A percentile compares a stretch with the other conserved stretches of the same genome.
These are phyloP conservation scores for Lecanicillium sp. DNA, from an alignment of 2,329 filamentous ascomycete genomes.

Conservation along the genomic window DNA sequence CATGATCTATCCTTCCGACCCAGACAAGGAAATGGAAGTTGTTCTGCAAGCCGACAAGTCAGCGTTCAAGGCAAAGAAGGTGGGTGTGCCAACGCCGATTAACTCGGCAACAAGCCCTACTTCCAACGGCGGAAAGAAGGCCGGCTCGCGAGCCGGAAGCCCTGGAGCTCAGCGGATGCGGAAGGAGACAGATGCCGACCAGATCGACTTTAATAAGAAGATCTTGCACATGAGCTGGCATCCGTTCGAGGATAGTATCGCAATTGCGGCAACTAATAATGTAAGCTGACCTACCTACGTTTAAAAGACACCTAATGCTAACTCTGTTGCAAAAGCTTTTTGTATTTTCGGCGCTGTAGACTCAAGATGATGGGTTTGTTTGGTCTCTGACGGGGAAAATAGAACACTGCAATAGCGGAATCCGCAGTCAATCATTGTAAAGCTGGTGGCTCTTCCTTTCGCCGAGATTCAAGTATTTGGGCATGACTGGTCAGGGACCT, in stretches of 20 bases:
- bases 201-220: conserved; percentile 99
- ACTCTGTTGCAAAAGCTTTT: conserved; percentile 49
- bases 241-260: conserved; percentile 98
- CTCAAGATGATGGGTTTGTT: no score
- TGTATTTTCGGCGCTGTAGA: conserved; percentile 67
- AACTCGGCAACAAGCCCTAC: conserved; percentile 70
- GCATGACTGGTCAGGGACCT: no score
- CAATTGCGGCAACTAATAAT: conserved; percentile 98
- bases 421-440: no score
- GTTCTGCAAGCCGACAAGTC: conserved; percentile 97
- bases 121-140: conserved; percentile 65
- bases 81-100: conserved; percentile 94
- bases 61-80: conserved; percentile 99
- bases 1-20: conserved; percentile 98
- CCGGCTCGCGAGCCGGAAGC: conserved; percentile 77
- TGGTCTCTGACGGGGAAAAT: no score
- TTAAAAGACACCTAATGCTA: conserved; percentile 12
- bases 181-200: conserved; percentile 97
- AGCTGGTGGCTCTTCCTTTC: no score
- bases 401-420: no score
- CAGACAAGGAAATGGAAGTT: conserved; percentile 92
- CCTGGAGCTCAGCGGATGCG: conserved; percentile 85
- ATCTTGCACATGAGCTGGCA: conserved; percentile 99
- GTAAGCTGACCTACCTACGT: conserved; percentile 49
- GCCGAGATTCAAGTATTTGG: no score